Conservation (phyloP, 495 filamentous ascomycete species). For the Talaromyces adpressus region DNA sequence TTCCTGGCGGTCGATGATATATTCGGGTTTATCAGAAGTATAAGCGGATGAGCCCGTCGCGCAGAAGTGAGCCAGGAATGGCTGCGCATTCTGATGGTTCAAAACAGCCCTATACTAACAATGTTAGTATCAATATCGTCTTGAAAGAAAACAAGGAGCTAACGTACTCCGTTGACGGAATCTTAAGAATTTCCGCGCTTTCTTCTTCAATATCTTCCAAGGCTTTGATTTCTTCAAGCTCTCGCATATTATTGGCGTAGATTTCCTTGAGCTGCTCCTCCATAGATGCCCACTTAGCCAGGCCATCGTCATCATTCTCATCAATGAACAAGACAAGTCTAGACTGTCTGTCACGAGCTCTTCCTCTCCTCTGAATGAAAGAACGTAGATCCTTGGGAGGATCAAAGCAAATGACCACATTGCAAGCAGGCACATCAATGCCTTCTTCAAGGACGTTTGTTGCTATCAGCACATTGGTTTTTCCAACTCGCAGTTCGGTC, state of each 20-base stretch:
- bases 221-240: conserved; percentile 34
- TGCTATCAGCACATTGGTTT: conserved; percentile 70
- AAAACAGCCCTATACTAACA: conserved; percentile 54
- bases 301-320: conserved; percentile 24
- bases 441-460: conserved; percentile 90
- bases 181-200: conserved; percentile 34
- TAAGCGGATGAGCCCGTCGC: conserved; percentile 51
- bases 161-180: conserved; percentile 47
- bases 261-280: conserved; percentile 67
- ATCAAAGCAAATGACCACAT: conserved; percentile 82
- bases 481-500: conserved; percentile 59
- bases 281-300: conserved; percentile 50
- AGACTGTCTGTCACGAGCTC: conserved; percentile 67
- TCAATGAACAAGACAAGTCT: conserved; percentile 61
- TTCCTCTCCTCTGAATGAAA: conserved; percentile 81
- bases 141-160: not conserved
- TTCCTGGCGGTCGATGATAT: conserved; percentile 23
- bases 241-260: conserved; percentile 64
- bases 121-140: conserved; percentile 20
- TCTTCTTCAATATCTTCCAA: conserved; percentile 45
- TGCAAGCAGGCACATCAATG: conserved; percentile 80
- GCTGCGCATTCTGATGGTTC: conserved; percentile 61
- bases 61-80: conserved; percentile 83
- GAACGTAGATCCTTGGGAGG: conserved; percentile 69
- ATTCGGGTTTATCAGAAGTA: conserved; percentile 45